Evolutionary conservation across 1,139 yeast genomes (phyloP), one percentile per base, ranked within the genome.

Genomic region (Debaryomyces nepalensis): DNA sequence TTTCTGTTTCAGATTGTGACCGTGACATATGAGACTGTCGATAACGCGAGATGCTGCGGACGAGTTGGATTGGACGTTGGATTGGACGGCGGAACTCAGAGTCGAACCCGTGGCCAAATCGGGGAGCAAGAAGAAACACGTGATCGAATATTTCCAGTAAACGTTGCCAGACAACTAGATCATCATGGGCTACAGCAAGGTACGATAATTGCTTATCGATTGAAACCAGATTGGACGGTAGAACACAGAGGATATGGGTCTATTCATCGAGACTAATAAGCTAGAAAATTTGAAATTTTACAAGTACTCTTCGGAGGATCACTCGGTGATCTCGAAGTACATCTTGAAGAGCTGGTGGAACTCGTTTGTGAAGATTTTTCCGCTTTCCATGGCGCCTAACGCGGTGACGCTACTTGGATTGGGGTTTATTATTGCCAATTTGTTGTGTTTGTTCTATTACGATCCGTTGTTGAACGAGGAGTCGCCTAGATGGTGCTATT

Each of bases 361-460:
- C 43, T 66, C 72, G 50, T 86, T 89, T 61, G 93, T 86, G 20
- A 63, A 70, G 41, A 68, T 89, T 32, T 88, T 90, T 66, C 98
- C 98, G 3, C 49, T 74, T 49, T 84, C 84, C 77, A 80, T 89
- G 86, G 97, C 97, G 2, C 96, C 96, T 8, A 89, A 87, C 60
- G 79, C 87, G 59, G 86, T 91, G 44, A 91, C 98, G 0, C 68
- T 91, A 29, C 67, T 79, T 12, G 98, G 98, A 0, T 75, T 91
- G 48, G 59, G 75, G 23, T 91, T 89, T 60, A 79, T 91, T 34
- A 55, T 87, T 15, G 58, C 77, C 40, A 87, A 90, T 58, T 71
- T 88, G 44, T 45, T 75, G 8, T 73, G 86, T 4, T 88, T 85
- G 27, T 76, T 89, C 51, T 83, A 80, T 59, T 85, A 73, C 53